Evolutionary conservation across 2,329 filamentous ascomycete genomes (phyloP).

Genomic region (Colletotrichum salicis): DNA sequence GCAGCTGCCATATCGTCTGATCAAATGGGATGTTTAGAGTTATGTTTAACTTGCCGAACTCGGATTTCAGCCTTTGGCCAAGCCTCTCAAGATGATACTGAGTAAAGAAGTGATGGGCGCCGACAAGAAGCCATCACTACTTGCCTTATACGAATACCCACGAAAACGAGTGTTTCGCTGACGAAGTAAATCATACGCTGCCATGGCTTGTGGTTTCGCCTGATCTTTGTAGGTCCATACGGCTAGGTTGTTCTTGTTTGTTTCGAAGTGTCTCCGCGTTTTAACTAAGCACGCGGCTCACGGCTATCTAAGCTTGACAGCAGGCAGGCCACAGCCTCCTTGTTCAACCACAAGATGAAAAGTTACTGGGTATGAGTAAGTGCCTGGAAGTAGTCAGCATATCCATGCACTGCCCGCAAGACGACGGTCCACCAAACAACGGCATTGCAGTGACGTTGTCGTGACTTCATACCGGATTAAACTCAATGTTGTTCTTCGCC

Average conservation of each 20-base stretch:
- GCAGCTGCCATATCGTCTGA: slow-evolving; percentile 1
- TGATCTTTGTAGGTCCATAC: background rate
- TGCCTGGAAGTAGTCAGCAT: background rate
- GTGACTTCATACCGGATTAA: slow-evolving; percentile 1
- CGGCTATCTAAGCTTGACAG: background rate
- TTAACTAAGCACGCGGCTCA: background rate
- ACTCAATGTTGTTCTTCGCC: background rate
- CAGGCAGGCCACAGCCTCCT: background rate
- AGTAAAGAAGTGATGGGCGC: background rate
- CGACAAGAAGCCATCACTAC: background rate
- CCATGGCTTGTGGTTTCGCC: slow-evolving; percentile 5
- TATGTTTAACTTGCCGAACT: background rate
- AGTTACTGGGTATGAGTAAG: background rate
- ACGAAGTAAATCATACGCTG: background rate
- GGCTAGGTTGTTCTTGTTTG: background rate
- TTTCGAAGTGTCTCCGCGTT: background rate
- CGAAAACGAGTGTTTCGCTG: background rate
- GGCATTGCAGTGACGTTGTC: background rate
- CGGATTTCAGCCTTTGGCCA: background rate
- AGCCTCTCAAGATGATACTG: background rate
- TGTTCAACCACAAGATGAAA: background rate
- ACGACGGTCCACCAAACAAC: background rate
- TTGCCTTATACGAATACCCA: slow-evolving; percentile 6
- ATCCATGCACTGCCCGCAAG: background rate
- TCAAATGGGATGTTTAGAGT: background rate